phyloP scores from a whole-genome alignment of 352 stramenopile species.

The Pythium dissimile region DNA sequence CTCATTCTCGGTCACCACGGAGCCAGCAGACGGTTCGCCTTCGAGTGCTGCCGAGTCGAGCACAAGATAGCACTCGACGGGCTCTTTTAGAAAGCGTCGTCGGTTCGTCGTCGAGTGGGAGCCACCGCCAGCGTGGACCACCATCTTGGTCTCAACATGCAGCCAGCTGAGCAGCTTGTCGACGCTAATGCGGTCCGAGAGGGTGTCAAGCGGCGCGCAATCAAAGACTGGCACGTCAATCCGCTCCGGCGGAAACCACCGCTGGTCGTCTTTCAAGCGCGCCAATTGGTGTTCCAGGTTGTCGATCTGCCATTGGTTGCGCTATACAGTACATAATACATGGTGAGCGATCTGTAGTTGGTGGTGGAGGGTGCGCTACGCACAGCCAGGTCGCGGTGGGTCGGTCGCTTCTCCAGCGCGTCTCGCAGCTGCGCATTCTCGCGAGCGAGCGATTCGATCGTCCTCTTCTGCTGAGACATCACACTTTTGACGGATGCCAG shows the following conservation, averaged over 20 bases:
- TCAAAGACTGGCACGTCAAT: conserved; percentile 10
- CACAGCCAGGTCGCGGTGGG: conserved; percentile 21
- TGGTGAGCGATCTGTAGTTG: too few species aligned
- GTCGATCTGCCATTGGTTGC: conserved; percentile 20
- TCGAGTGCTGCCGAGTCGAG: conserved; percentile 16
- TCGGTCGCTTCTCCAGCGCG: conserved; percentile 16
- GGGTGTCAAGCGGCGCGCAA: conserved; percentile 1
- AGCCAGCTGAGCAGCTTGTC: conserved; percentile 33
- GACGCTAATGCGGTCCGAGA: conserved; percentile 25
- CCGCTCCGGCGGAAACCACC: not conserved
- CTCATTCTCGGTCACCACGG: conserved; percentile 13
- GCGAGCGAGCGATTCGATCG: conserved; percentile 11
- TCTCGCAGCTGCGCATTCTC: conserved; percentile 29
- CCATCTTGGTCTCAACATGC: conserved; percentile 24
- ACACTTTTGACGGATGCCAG: conserved; percentile 12
- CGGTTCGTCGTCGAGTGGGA: conserved; percentile 2
- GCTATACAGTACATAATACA: not conserved
- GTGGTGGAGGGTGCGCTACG: not conserved
- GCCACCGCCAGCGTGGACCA: not conserved
- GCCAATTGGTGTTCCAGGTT: conserved; percentile 7
- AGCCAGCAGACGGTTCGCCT: not conserved
- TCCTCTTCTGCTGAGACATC: conserved; percentile 12
- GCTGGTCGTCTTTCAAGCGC: conserved; percentile 3
- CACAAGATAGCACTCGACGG: conserved; percentile 26
- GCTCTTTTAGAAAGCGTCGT: conserved; percentile 22